phyloP scores from a whole-genome alignment of 352 stramenopile species.

The Bremia lactucae region DNA sequence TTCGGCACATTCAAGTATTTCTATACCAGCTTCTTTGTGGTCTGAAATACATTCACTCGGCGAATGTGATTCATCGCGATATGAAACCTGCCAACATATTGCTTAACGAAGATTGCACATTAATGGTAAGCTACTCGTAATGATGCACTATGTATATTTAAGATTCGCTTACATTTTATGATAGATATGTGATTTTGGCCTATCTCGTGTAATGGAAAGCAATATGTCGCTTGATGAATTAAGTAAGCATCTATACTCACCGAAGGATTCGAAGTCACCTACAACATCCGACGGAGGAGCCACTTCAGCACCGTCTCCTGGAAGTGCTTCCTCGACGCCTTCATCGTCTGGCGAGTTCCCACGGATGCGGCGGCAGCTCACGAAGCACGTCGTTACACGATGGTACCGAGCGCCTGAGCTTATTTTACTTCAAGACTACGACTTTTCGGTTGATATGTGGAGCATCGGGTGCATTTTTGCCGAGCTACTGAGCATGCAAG shows the following conservation, averaged over 20 bases:
- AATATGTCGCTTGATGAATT: slow-evolving; percentile 68
- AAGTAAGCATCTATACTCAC: slow-evolving; percentile 68
- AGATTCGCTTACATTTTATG: no score
- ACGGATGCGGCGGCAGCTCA: slow-evolving; percentile 87
- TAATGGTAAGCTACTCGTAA: slow-evolving; percentile 73
- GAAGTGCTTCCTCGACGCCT: slow-evolving; percentile 54
- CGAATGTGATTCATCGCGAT: slow-evolving; percentile 84
- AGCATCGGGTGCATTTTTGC: slow-evolving; percentile 94
- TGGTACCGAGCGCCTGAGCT: slow-evolving; percentile 96
- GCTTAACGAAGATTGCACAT: slow-evolving; percentile 79
- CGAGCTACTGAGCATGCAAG: slow-evolving; percentile 82
- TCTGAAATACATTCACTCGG: slow-evolving; percentile 94
- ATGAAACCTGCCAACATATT: slow-evolving; percentile 86
- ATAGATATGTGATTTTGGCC: slow-evolving; percentile 76
- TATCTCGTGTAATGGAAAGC: slow-evolving; percentile 74
- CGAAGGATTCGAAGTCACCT: slow-evolving; percentile 67
- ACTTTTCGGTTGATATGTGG: slow-evolving; percentile 98
- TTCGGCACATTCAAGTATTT: slow-evolving; percentile 95
- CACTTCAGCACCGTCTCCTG: slow-evolving; percentile 49
- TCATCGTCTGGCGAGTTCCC: slow-evolving; percentile 49
- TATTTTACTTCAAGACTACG: slow-evolving; percentile 93
- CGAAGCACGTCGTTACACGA: slow-evolving; percentile 97
- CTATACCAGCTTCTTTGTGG: slow-evolving; percentile 91
- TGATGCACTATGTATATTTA: no score
- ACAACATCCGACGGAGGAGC: slow-evolving; percentile 54